Percentiles rank a stretch among this genome's conserved stretches.
These are phyloP conservation scores for Didymella arachidicola DNA, from an alignment of 2,329 filamentous ascomycete species.

Conservation along the genomic window DNA sequence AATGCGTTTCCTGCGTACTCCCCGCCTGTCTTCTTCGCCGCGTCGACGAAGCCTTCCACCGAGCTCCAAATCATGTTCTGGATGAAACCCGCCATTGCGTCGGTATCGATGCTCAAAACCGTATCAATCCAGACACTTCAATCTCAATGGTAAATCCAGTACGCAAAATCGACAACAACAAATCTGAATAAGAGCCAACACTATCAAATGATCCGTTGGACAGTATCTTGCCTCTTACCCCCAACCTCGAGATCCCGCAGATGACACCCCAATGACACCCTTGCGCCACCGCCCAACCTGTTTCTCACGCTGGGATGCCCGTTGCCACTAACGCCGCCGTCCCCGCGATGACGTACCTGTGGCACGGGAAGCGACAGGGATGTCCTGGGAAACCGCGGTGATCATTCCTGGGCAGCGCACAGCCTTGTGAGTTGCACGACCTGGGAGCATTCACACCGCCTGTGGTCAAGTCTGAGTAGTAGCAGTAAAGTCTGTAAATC, in stretches of 20 bases:
- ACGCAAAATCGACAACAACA: background rate
- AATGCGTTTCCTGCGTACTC: conserved; percentile 50
- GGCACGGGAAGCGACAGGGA: conserved; percentile 26
- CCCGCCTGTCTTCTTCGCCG: conserved; percentile 46
- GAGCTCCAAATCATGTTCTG: conserved; percentile 51
- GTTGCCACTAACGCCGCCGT: conserved; percentile 12
- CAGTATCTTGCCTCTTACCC: background rate
- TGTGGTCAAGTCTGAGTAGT: too few species aligned
- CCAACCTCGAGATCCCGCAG: background rate
- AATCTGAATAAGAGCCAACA: background rate
- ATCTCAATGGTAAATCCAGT: too few species aligned
- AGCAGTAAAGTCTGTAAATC: too few species aligned
- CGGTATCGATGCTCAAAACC: background rate
- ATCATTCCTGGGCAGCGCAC: conserved; percentile 10
- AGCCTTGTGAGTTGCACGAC: background rate
- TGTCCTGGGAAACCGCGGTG: background rate
- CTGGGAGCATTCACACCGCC: too few species aligned
- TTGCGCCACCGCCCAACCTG: conserved; percentile 37
- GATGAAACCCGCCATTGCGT: conserved; percentile 43
- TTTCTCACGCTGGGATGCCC: conserved; percentile 29
- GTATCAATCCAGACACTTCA: too few species aligned
- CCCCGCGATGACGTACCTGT: conserved; percentile 43
- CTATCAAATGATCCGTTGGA: background rate
- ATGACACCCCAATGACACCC: conserved; percentile 30
- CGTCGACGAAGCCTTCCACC: conserved; percentile 49